phyloP scores from a whole-genome alignment of 495 filamentous ascomycete genomes.

The Lasiosphaeria miniovina region DNA sequence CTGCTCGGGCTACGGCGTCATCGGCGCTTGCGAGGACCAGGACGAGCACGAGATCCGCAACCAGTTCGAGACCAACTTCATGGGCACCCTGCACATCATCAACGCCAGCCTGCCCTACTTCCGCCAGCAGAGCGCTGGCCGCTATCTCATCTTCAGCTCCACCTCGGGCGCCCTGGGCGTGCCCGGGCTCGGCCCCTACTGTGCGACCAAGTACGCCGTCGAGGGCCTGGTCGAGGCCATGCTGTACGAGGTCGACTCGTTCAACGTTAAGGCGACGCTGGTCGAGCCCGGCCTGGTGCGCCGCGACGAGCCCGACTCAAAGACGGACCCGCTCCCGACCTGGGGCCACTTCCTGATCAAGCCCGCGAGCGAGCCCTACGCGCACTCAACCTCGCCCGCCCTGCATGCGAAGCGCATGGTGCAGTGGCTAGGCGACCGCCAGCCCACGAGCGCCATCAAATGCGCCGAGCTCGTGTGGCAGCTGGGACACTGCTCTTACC shows the following conservation, averaged over 20 bases:
- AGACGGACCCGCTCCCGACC: slow-evolving; percentile 58
- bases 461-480: slow-evolving; percentile 97
- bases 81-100: slow-evolving; percentile 89
- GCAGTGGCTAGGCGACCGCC: slow-evolving; percentile 89
- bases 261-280: slow-evolving; percentile 87
- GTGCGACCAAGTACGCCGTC: slow-evolving; percentile 93
- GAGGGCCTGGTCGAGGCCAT: slow-evolving; percentile 94
- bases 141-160: slow-evolving; percentile 91
- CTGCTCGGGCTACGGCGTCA: slow-evolving; percentile 88
- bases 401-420: slow-evolving; percentile 89
- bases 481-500: slow-evolving; percentile 86
- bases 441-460: slow-evolving; percentile 89
- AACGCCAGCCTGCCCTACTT: slow-evolving; percentile 89
- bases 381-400: slow-evolving; percentile 70
- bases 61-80: slow-evolving; percentile 97
- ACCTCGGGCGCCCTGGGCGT: slow-evolving; percentile 87
- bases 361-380: slow-evolving; percentile 76
- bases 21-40: slow-evolving; percentile 95
- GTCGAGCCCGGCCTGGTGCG: slow-evolving; percentile 88
- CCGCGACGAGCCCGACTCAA: slow-evolving; percentile 59
- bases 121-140: slow-evolving; percentile 65
- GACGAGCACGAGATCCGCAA: slow-evolving; percentile 91
- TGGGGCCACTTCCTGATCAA: slow-evolving; percentile 94
- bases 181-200: slow-evolving; percentile 88
- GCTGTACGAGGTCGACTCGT: slow-evolving; percentile 89